Percentiles rank a stretch among this genome's conserved stretches.
phyloP scores from a whole-genome alignment of 306 rosid species.

The Canavalia gladiata region DNA sequence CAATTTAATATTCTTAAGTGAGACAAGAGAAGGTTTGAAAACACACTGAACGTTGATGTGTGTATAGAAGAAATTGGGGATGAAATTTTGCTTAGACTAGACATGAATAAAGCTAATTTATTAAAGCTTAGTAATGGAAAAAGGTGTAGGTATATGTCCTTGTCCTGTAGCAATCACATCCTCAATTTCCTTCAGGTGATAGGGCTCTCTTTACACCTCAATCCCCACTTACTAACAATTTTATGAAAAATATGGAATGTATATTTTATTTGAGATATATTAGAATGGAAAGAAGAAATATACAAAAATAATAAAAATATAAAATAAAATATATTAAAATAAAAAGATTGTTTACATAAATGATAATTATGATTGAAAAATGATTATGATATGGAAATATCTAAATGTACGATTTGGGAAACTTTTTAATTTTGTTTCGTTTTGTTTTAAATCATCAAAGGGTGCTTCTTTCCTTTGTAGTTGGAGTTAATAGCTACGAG shows the following conservation, averaged over 20 bases:
- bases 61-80: background rate
- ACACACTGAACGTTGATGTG: constrained; percentile 13
- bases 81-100: constrained; percentile 20
- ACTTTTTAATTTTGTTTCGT: background rate
- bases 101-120: constrained; percentile 32
- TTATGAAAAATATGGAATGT: too few relatives aligned
- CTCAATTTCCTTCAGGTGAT: constrained; percentile 41
- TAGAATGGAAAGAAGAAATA: too few relatives aligned
- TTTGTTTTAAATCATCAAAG: constrained; percentile 16
- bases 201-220: constrained; percentile 58
- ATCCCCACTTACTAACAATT: constrained; percentile 37
- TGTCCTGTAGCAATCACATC: constrained; percentile 58
- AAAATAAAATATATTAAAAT: too few relatives aligned
- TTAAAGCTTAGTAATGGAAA: constrained; percentile 25
- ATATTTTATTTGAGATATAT: too few relatives aligned
- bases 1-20: constrained; percentile 38
- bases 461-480: background rate
- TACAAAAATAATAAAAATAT: too few relatives aligned
- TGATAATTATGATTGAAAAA: background rate
- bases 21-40: constrained; percentile 33
- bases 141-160: constrained; percentile 57
- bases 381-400: constrained; percentile 8
- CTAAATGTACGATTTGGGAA: background rate
- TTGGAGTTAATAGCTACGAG: background rate
- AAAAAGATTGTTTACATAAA: too few relatives aligned